Evolutionary conservation across 208 protist species (phyloP).

Genomic region (Trypanosoma theileri): DNA sequence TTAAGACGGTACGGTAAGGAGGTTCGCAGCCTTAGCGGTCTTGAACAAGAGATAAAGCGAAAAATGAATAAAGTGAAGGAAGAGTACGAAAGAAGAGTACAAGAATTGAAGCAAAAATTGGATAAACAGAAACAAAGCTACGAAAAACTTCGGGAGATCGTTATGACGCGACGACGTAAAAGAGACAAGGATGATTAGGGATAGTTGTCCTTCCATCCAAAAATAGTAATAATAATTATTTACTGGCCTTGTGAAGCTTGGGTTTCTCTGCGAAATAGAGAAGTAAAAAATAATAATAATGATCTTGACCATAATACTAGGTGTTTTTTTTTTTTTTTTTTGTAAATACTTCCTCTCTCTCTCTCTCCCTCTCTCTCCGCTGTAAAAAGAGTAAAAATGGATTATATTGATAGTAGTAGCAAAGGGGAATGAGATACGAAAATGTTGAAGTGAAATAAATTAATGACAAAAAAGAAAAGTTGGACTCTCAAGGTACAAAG

Average conservation of each 20-base stretch:
- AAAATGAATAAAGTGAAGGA: conserved; percentile 38
- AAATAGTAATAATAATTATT: too few species aligned
- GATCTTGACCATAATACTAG: not conserved
- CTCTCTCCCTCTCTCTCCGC: not conserved
- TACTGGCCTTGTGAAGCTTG: too few species aligned
- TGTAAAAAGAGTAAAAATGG: too few species aligned
- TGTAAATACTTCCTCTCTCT: conserved; percentile 1
- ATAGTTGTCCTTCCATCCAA: not conserved
- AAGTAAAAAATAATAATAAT: conserved; percentile 29
- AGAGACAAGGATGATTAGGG: conserved; percentile 1
- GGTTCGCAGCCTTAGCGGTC: conserved; percentile 48
- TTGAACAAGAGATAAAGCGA: conserved; percentile 52
- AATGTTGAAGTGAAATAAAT: not conserved
- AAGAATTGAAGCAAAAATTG: conserved; percentile 35
- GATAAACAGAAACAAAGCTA: conserved; percentile 18
- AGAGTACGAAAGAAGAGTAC: conserved; percentile 45
- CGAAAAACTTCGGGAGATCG: conserved; percentile 5
- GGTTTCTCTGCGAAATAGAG: too few species aligned
- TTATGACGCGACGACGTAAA: not conserved
- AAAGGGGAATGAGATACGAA: too few species aligned
- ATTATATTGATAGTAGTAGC: too few species aligned
- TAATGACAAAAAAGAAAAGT: not conserved
- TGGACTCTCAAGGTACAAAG: not conserved
- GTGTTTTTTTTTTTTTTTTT: conserved; percentile 26
- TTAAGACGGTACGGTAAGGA: conserved; percentile 43